Evolutionary conservation across 202 grass and related monocot species (phyloP).

Genomic region (Tripidium arundinaceum): DNA sequence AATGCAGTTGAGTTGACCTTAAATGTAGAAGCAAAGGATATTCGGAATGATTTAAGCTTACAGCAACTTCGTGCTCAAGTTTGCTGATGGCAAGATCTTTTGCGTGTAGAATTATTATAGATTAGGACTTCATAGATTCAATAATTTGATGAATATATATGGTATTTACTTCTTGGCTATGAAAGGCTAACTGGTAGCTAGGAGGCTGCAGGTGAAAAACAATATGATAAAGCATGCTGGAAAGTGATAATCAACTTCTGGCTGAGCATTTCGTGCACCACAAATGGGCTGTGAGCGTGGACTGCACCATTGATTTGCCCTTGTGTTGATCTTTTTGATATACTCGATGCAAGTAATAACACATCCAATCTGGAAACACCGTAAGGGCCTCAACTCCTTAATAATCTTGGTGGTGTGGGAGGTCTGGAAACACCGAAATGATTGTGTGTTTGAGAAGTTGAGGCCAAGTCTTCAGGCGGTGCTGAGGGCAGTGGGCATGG

Average conservation of each 20-base stretch:
- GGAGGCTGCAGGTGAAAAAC: neutral
- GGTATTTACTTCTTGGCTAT: neutral
- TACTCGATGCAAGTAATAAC: neutral
- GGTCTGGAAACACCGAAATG: too few species aligned
- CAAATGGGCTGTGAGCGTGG: neutral
- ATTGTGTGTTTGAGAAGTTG: too few species aligned
- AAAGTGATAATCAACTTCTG: conserved; percentile 15
- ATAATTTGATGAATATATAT: neutral
- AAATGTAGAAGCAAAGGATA: conserved; percentile 20
- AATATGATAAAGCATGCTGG: neutral
- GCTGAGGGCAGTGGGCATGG: too few species aligned
- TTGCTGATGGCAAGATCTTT: conserved; percentile 1
- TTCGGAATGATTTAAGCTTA: neutral
- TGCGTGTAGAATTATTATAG: neutral
- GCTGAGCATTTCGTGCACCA: neutral
- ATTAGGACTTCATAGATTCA: neutral
- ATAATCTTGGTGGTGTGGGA: too few species aligned
- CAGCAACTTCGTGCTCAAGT: neutral
- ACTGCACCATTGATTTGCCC: neutral
- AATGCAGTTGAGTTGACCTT: conserved; percentile 15
- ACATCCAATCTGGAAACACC: too few species aligned
- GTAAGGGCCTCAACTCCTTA: too few species aligned
- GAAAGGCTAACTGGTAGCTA: neutral
- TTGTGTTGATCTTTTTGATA: neutral
- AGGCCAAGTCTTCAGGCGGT: too few species aligned